phyloP scores from a whole-genome alignment of 1,284 basidiomycete species.

The Cystobasidium slooffiae region DNA sequence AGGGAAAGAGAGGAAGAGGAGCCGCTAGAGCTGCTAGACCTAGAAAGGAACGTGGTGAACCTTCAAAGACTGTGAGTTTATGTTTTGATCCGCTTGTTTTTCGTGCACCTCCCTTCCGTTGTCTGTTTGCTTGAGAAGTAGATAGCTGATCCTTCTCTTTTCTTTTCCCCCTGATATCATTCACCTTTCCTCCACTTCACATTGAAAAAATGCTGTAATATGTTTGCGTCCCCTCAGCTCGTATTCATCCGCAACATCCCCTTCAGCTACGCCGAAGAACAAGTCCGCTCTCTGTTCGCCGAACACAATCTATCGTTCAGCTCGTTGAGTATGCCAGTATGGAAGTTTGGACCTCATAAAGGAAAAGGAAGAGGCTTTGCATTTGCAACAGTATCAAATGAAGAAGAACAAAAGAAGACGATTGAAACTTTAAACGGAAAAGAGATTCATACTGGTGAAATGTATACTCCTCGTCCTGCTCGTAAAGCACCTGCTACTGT shows the following conservation, averaged over 20 bases:
- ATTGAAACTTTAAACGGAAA: slow-evolving; percentile 46
- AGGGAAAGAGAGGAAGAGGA: slow-evolving; percentile 12
- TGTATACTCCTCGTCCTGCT: not conserved
- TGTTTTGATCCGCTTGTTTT: not conserved
- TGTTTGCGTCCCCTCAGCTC: slow-evolving; percentile 22
- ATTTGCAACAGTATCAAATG: slow-evolving; percentile 47
- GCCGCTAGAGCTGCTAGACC: slow-evolving; percentile 33
- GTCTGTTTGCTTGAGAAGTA: no score
- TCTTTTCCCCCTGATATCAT: not conserved
- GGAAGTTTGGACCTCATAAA: slow-evolving; percentile 44
- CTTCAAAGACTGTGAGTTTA: slow-evolving; percentile 38
- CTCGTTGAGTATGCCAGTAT: slow-evolving; percentile 43
- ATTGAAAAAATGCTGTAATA: not conserved
- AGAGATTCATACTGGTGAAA: slow-evolving; percentile 41
- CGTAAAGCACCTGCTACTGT: slow-evolving; percentile 2
- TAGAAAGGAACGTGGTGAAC: slow-evolving; percentile 45
- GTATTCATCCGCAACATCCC: slow-evolving; percentile 49
- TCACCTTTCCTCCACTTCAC: not conserved
- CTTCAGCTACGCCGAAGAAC: slow-evolving; percentile 45
- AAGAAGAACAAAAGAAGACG: slow-evolving; percentile 48
- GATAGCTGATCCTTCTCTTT: no score
- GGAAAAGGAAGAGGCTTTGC: slow-evolving; percentile 48
- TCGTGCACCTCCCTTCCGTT: not conserved
- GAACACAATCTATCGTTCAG: slow-evolving; percentile 15
- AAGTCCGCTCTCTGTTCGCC: slow-evolving; percentile 38